Base-by-base conservation (phyloP, 805 yeast species). In the Schwanniomyces pseudopolymorphus region DNA sequence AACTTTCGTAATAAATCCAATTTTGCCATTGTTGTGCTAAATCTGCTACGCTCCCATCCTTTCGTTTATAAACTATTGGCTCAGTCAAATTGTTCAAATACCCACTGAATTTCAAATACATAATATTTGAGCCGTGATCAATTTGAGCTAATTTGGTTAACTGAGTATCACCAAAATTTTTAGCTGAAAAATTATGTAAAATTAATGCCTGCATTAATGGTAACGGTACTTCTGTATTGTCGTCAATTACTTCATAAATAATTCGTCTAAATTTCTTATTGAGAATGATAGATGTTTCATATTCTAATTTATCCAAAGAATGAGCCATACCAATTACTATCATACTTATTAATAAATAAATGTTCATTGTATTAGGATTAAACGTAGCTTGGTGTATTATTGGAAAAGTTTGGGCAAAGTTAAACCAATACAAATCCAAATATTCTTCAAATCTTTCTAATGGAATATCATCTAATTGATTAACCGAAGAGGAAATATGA, bases 1-100 rank as follows among this genome's bases (percentile, higher is more conserved):
- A 55, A 26, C 72, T 59, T 51, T 79, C 83, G 50, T 69, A 71
- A 20, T 60, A 47, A 2, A 72, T 63, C 83, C 83, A 79, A 17
- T 69, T 64, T 7, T 55, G 48, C 83, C 83, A 79, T 39, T 49
- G 50, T 19, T 22, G 24, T 4, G 17, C n/a, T 25, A 13, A 22
- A 11, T 37, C 33, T 11, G 33, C 33, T 13, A 21, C 11, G 3
- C 3, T 21, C 8, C 7, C 19, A 9, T 14, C 21, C 4, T 25
- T 17, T 10, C 13, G n/a, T 8, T 14, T 9, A 36, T 43, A 37
- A 9, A 49, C 25, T n/a, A 39, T 9, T 22, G 52, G 52, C 28
- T 49, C 50, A 1, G 43, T 24, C 22, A 49, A 39, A 17, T 46
- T 36, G 19, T 46, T 40, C 13, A 46, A 28, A 17, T 27, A 43